A percentile compares a stretch with the other conserved stretches of the same genome.
phyloP scores from a whole-genome alignment of 345 rosid genomes.

The Citrus cavaleriei region DNA sequence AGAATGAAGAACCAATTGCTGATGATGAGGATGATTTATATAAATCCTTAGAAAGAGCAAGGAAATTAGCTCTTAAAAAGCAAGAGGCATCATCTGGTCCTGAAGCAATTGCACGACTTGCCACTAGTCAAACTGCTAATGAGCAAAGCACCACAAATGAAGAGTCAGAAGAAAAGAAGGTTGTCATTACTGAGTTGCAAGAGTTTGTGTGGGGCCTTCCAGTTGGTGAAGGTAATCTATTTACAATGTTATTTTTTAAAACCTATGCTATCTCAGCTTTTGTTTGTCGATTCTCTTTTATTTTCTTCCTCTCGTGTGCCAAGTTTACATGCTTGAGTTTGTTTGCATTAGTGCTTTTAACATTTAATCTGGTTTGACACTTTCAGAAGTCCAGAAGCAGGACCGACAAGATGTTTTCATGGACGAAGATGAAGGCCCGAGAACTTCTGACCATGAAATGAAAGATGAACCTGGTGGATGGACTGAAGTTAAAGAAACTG shows the following conservation, averaged over 20 bases:
- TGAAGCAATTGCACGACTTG: constrained; percentile 69
- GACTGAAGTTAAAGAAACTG: constrained; percentile 54
- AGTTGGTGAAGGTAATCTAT: constrained; percentile 60
- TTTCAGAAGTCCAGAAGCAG: constrained; percentile 60
- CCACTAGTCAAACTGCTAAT: constrained; percentile 42
- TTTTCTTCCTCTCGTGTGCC: not conserved
- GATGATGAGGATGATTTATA: constrained; percentile 80
- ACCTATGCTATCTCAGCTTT: not conserved
- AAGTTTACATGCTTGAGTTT: constrained; percentile 1
- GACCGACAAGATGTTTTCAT: constrained; percentile 80
- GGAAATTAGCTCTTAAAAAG: constrained; percentile 77
- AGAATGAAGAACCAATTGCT: constrained; percentile 46
- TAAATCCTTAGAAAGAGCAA: constrained; percentile 75
- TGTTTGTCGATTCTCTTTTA: not conserved
- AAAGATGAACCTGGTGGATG: constrained; percentile 60
- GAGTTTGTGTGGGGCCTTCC: constrained; percentile 94
- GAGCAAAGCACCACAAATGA: constrained; percentile 40
- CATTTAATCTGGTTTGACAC: constrained; percentile 16
- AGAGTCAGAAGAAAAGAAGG: constrained; percentile 71
- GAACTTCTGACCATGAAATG: constrained; percentile 46
- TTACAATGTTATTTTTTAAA: not conserved
- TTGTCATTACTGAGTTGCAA: constrained; percentile 90
- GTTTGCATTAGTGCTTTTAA: not conserved
- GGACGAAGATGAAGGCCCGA: constrained; percentile 82
- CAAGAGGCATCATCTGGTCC: constrained; percentile 64